Evolutionary conservation across 2,329 filamentous ascomycete species (phyloP), one percentile per base, ranked within the genome.

Genomic region (Aureobasidium sp.): DNA sequence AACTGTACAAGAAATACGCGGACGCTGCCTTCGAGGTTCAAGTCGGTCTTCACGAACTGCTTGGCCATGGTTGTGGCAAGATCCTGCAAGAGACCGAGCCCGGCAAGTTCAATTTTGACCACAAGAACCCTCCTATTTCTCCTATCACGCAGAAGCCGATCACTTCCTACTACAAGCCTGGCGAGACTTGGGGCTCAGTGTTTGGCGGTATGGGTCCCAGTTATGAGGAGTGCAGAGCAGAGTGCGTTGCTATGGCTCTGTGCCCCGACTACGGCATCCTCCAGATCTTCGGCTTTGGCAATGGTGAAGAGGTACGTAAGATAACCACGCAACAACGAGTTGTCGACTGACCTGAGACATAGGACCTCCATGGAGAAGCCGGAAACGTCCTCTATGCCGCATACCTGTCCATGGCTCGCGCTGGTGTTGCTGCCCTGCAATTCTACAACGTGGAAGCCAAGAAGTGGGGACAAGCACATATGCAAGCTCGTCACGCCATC

Each of bases 211-310:
- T 95, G 65, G 91, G 92, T 41, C 90, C 88, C 3, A 90, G 87
- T 16, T 97, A 96, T 70, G 93, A 97, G 75, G 93, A 97, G 75
- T 97, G 93, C 73, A 86, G 93, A 61, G 93, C 93, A 5, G 93
- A 97, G 73, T 89, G 91, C 69, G 92, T 97, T 11, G 93, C 92
- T 57, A 96, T 97, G 91, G 87, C 86, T 45, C 80, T 97, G 5
- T 85, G 87, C 70, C 96, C 92, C 75, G 92, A 97, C 69, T 96
- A 96, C 71, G 82, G 85, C 11, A 90, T 95, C 54, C 82, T 97
- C 25, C 83, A 91, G 72, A 93, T 97, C 70, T 97, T 97, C 68
- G 92, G 92, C 30, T 94, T 93, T 64, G 92, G 91, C 32, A 83
- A 95, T 67, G 91, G 91, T 25, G 83, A 77, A 21, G 76, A 81